These are phyloP conservation scores for Leccinum aurantiacum DNA, from an alignment of 768 basidiomycete species.

Conservation along the genomic window DNA sequence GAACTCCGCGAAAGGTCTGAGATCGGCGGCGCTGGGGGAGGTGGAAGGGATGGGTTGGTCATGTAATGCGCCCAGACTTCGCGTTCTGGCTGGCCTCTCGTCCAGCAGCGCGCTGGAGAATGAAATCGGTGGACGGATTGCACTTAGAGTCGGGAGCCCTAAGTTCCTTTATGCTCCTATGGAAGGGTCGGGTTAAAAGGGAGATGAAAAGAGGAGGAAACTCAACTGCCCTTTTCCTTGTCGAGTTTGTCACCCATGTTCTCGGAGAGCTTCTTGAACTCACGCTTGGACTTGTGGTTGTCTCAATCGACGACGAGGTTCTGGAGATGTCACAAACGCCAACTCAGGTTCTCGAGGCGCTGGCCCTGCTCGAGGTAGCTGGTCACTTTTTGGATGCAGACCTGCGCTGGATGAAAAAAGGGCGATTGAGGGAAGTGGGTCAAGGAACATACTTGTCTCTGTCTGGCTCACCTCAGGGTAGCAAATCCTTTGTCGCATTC, in stretches of 20 bases:
- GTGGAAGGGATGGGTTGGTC: slow-evolving; percentile 59
- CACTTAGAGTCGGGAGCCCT: slow-evolving; percentile 80
- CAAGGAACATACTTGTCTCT: slow-evolving; percentile 11
- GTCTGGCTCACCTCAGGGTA: no score
- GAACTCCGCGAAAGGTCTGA: slow-evolving; percentile 65
- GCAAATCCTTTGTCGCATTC: no score
- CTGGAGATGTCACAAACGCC: slow-evolving; percentile 92
- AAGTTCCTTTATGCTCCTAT: slow-evolving; percentile 80
- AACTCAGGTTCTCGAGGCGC: slow-evolving; percentile 87
- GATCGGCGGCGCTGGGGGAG: slow-evolving; percentile 48
- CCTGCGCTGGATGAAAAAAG: slow-evolving; percentile 41
- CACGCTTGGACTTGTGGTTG: slow-evolving; percentile 82
- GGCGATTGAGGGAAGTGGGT: slow-evolving; percentile 7
- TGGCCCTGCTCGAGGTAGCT: slow-evolving; percentile 90
- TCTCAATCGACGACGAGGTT: slow-evolving; percentile 89
- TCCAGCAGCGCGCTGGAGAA: slow-evolving; percentile 77
- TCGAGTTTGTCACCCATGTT: slow-evolving; percentile 90
- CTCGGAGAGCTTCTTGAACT: slow-evolving; percentile 87
- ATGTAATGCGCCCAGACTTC: slow-evolving; percentile 65
- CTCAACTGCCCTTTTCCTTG: slow-evolving; percentile 88
- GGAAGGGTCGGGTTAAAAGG: not conserved
- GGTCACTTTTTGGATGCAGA: slow-evolving; percentile 82
- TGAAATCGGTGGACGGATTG: slow-evolving; percentile 76
- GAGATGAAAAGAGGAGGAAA: slow-evolving; percentile 17
- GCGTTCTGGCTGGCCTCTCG: slow-evolving; percentile 68